These are phyloP conservation scores for Aegilops bicornis DNA, from an alignment of 176 grass and related monocot genomes.

Conservation along the genomic window DNA sequence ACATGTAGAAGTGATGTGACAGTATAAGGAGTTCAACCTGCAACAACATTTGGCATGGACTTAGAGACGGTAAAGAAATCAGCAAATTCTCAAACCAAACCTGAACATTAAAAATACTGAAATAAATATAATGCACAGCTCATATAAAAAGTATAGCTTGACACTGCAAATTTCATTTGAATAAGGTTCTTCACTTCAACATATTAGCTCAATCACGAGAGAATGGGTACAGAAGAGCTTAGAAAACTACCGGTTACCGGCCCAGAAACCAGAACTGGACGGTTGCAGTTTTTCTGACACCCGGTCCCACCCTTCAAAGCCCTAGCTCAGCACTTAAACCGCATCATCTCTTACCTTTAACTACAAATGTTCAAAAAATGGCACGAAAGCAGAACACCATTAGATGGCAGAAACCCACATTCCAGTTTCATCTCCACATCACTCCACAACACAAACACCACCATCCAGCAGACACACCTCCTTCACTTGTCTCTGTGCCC, in stretches of 20 bases:
- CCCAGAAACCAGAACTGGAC: neutral
- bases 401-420: neutral
- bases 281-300: neutral
- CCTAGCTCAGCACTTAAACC: neutral
- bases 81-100: neutral
- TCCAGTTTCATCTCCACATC: slow-evolving; percentile 2
- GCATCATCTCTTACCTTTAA: neutral
- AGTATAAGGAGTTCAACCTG: slow-evolving; percentile 98
- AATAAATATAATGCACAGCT: neutral
- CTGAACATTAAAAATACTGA: slow-evolving; percentile 6
- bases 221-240: neutral
- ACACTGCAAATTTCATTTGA: neutral
- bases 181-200: slow-evolving; percentile 6
- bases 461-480: neutral
- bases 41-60: slow-evolving; percentile 24
- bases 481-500: neutral
- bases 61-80: neutral
- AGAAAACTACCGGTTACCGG: neutral
- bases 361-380: neutral
- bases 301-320: neutral
- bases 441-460: neutral
- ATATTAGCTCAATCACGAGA: slow-evolving; percentile 8
- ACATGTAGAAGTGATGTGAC: slow-evolving; percentile 91
- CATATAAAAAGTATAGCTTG: neutral
- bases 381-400: neutral